Evolutionary conservation across 2,329 filamentous ascomycete genomes (phyloP).

Genomic region (Aspergillus bombycis): DNA sequence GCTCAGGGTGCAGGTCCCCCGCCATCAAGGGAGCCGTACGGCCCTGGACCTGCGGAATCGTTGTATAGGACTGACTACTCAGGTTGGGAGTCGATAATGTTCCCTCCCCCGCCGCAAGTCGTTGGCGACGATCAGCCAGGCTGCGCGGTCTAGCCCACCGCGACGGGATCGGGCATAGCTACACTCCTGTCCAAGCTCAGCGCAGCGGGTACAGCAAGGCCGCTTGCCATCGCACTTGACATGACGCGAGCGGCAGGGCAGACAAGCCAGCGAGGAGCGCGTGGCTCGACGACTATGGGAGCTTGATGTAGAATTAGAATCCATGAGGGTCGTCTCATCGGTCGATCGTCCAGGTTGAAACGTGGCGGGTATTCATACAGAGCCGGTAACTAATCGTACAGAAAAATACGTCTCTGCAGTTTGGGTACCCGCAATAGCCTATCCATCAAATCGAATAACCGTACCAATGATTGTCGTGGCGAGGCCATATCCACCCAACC

Average conservation of each 20-base stretch:
- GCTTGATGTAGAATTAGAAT: not conserved
- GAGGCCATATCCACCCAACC: too few relatives aligned
- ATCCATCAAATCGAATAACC: too few relatives aligned
- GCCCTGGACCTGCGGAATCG: not conserved
- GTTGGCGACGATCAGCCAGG: conserved; percentile 27
- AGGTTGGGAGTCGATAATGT: not conserved
- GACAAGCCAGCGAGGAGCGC: conserved; percentile 31
- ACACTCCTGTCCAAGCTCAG: conserved; percentile 46
- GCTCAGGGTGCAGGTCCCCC: too few relatives aligned
- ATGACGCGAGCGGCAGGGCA: conserved; percentile 43
- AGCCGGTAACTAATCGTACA: too few relatives aligned
- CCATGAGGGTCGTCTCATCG: not conserved
- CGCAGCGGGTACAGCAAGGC: conserved; percentile 50
- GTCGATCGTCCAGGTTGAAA: not conserved
- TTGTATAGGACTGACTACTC: conserved; percentile 1
- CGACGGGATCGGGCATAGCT: conserved; percentile 54
- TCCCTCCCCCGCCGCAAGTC: conserved; percentile 10
- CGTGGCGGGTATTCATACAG: not conserved
- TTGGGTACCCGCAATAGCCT: too few relatives aligned
- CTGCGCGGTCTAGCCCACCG: conserved; percentile 36
- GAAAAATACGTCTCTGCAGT: too few relatives aligned
- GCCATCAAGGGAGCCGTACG: too few relatives aligned
- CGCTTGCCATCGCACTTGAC: conserved; percentile 52
- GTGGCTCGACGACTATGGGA: conserved; percentile 13
- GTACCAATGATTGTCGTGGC: too few relatives aligned